These are phyloP conservation scores for Alternaria sp. DNA, from an alignment of 2,329 filamentous ascomycete species.

Conservation along the genomic window DNA sequence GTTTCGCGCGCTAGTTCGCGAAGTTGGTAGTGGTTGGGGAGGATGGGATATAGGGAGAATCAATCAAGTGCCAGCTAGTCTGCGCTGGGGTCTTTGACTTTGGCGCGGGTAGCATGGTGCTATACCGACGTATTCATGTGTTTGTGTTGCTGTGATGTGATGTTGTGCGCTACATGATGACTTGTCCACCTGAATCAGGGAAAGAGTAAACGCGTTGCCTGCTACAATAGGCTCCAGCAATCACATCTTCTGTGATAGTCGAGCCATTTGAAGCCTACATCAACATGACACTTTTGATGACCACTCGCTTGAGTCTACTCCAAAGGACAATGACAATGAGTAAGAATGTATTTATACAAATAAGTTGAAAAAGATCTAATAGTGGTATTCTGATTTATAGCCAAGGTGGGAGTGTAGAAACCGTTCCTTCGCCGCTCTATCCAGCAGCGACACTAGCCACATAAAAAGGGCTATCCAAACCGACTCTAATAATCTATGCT, in stretches of 20 bases:
- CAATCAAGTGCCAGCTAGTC: neutral
- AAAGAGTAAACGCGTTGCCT: neutral
- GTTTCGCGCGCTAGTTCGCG: conserved; percentile 9
- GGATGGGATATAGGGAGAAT: neutral
- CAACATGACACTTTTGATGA: neutral
- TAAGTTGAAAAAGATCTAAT: neutral
- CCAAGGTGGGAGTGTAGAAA: neutral
- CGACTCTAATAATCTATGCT: neutral
- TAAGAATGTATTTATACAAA: neutral
- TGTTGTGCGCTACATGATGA: neutral
- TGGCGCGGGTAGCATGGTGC: neutral
- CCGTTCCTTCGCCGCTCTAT: neutral
- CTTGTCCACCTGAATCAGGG: too few species aligned
- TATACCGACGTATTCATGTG: neutral
- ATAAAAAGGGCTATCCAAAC: neutral
- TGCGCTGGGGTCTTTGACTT: neutral
- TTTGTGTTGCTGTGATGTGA: neutral
- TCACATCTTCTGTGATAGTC: neutral
- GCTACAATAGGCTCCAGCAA: neutral
- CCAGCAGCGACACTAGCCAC: neutral
- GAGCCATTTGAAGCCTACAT: neutral
- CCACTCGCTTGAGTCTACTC: neutral
- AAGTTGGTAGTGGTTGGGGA: neutral
- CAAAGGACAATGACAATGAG: neutral
- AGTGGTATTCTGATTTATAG: neutral